Evolutionary conservation across 2,329 filamentous ascomycete species (phyloP), one percentile per base, ranked within the genome.

Genomic region (Fusarium metavorans): DNA sequence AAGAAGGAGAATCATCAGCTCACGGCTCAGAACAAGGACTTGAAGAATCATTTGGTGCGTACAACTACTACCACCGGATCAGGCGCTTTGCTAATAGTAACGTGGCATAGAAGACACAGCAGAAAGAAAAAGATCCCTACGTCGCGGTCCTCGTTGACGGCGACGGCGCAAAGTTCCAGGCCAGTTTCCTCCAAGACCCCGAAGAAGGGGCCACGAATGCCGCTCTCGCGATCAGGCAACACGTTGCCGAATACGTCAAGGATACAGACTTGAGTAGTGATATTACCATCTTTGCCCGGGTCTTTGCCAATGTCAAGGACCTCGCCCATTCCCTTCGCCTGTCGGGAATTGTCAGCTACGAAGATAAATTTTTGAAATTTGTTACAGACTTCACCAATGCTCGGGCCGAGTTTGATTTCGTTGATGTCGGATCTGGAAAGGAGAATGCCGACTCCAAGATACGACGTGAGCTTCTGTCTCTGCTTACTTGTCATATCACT

Each of bases 361-460:
- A 34, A 16, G 54, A 34, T 57, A 57, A 16, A 34, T 57, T 57
- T 23, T 57, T 23, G 13, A 34, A 57, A 37, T 57, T 57, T 57
- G 54, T 37, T 25, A 37, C n/a, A 9, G 25, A 58, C 32, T 58
- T 58, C 32, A 58, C 54, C 34, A 58, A 58, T 35, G 20, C 30
- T 25, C 54, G 54, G 13, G 20, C 54, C 20, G 54, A 58, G 32
- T 58, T 58, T 58, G 54, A 58, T 27, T 58, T 58, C 20, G 32
- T 58, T 20, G 54, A 58, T 8, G 54, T 58, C 54, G 54, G 54
- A 10, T 25, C 20, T 25, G 54, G 54, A 10, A 58, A 58, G 14
- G 54, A 58, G 54, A 58, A 58, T 37, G 54, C 54, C 20, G 54
- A 58, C 54, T 23, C n/a, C 16, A 58, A 58, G 34, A 58, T 58